Percentiles rank a stretch among this genome's conserved stretches.
Conservation (phyloP, 495 filamentous ascomycete species). For the Immersiella caudata region DNA sequence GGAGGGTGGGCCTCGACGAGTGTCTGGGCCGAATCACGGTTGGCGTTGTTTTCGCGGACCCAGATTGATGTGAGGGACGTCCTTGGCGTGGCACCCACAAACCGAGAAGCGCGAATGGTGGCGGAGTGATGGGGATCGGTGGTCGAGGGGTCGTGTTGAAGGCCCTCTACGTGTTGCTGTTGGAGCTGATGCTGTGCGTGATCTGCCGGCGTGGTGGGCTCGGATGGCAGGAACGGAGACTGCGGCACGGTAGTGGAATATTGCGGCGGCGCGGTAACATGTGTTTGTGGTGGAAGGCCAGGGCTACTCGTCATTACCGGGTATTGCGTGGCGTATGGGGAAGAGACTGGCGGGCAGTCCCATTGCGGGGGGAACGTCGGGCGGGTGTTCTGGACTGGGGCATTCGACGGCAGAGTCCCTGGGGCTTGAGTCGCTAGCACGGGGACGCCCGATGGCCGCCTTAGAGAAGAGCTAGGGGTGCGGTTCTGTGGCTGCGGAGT, state of each 20-base stretch:
- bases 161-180: slow-evolving; percentile 7
- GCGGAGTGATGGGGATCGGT: slow-evolving; percentile 11
- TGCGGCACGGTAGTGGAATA: background rate
- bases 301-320: slow-evolving; percentile 13
- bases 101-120: slow-evolving; percentile 12
- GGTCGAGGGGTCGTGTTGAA: slow-evolving; percentile 10
- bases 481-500: slow-evolving; percentile 14
- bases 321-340: slow-evolving; percentile 12
- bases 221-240: slow-evolving; percentile 11
- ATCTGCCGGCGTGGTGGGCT: slow-evolving; percentile 7
- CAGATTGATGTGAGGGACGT: slow-evolving; percentile 29
- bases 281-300: slow-evolving; percentile 14
- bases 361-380: slow-evolving; percentile 13
- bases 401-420: slow-evolving; percentile 7
- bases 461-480: slow-evolving; percentile 15
- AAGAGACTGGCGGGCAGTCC: slow-evolving; percentile 18
- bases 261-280: background rate
- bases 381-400: slow-evolving; percentile 2
- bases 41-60: slow-evolving; percentile 36
- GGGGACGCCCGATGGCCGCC: slow-evolving; percentile 14
- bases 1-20: slow-evolving; percentile 36
- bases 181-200: slow-evolving; percentile 4
- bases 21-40: slow-evolving; percentile 37
- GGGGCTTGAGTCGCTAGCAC: slow-evolving; percentile 9
- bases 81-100: slow-evolving; percentile 27